Conservation (phyloP, 768 basidiomycete genomes). For the Suillus subalutaceus region DNA sequence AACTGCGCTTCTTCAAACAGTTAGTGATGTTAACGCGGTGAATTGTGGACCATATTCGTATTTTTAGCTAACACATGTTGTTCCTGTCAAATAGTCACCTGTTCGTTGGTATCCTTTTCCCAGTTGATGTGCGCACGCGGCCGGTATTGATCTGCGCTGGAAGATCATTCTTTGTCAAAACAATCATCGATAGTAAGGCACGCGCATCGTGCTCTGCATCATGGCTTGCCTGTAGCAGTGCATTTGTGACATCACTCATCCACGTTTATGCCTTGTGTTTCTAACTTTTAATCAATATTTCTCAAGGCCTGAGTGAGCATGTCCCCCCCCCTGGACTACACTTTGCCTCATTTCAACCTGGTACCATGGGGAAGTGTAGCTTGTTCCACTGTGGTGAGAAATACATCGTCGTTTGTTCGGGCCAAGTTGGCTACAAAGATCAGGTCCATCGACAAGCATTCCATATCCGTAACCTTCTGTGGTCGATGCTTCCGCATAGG, state of each 20-base stretch:
- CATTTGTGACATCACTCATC: constrained; percentile 11
- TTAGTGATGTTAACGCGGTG: constrained; percentile 6
- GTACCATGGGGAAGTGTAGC: constrained; percentile 8
- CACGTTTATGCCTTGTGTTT: constrained; percentile 20
- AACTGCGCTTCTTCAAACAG: constrained; percentile 4
- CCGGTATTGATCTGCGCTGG: neutral
- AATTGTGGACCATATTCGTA: neutral
- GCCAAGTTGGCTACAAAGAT: neutral
- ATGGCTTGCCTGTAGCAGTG: constrained; percentile 27
- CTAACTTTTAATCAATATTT: constrained; percentile 11
- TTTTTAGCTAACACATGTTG: constrained; percentile 6
- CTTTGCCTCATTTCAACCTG: constrained; percentile 4
- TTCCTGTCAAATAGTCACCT: constrained; percentile 9
- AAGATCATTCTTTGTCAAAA: constrained; percentile 7
- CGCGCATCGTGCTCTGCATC: constrained; percentile 32
- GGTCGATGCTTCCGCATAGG: neutral
- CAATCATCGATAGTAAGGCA: constrained; percentile 27
- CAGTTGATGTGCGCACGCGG: constrained; percentile 2
- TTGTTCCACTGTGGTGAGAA: constrained; percentile 1
- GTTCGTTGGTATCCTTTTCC: neutral
- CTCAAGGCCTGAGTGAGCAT: constrained; percentile 10
- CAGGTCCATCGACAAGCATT: neutral
- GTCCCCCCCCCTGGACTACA: neutral
- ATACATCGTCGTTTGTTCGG: neutral
- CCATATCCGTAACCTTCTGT: constrained; percentile 3